Conservation (phyloP, 768 basidiomycete genomes). For the Paxillus ammoniavirescens region DNA sequence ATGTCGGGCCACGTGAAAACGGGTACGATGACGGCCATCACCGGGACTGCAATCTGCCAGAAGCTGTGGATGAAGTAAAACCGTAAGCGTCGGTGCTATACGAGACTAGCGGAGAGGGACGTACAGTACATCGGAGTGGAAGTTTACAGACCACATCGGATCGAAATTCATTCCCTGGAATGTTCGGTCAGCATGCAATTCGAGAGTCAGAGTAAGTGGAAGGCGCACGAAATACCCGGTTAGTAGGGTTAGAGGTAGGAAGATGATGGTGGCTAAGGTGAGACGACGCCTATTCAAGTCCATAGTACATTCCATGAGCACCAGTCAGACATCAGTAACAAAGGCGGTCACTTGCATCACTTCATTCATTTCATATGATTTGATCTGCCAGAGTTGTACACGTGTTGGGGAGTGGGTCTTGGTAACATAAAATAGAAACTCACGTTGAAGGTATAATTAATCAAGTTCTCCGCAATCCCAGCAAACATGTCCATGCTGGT, state of each 20-base stretch:
- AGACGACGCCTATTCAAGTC: constrained; percentile 51
- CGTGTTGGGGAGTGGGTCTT: neutral
- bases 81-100: constrained; percentile 2
- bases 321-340: neutral
- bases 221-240: constrained; percentile 68
- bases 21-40: constrained; percentile 52
- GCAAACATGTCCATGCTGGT: constrained; percentile 73
- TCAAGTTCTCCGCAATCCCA: constrained; percentile 67
- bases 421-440: constrained; percentile 18
- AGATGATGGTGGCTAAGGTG: constrained; percentile 68
- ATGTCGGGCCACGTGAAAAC: constrained; percentile 55
- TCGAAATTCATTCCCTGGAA: constrained; percentile 66
- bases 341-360: constrained; percentile 50
- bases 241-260: constrained; percentile 65
- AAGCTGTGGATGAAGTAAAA: constrained; percentile 43
- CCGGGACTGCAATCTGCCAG: constrained; percentile 63
- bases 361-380: constrained; percentile 74
- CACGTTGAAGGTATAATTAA: constrained; percentile 74
- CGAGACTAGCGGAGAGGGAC: constrained; percentile 11
- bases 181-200: constrained; percentile 19
- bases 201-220: neutral
- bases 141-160: constrained; percentile 46
- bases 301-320: neutral
- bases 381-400: constrained; percentile 42
- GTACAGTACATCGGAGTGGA: constrained; percentile 47